These are phyloP conservation scores for Telopea speciosissima DNA, from an alignment of 177 flowering plant genomes.

Conservation along the genomic window DNA sequence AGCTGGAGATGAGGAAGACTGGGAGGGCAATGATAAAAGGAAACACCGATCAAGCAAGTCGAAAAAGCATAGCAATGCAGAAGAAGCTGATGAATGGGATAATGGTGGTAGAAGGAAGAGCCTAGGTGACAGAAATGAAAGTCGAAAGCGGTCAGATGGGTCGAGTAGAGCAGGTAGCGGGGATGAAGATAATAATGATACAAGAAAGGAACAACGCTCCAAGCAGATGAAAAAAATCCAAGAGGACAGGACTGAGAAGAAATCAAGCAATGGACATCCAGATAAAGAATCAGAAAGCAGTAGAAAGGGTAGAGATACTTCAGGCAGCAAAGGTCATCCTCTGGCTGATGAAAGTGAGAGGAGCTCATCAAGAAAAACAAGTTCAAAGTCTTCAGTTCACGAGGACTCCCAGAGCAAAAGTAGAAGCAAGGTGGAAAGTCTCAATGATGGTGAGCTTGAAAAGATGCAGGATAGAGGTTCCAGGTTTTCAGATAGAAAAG, in stretches of 20 bases:
- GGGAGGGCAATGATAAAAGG: constrained; percentile 70
- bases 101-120: constrained; percentile 53
- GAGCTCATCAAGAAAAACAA: constrained; percentile 32
- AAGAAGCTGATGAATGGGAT: constrained; percentile 58
- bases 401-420: constrained; percentile 44
- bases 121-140: constrained; percentile 53
- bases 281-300: constrained; percentile 62
- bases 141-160: constrained; percentile 51
- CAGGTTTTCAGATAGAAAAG: constrained; percentile 48
- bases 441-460: constrained; percentile 46
- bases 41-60: constrained; percentile 68
- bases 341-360: constrained; percentile 49
- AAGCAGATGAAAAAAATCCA: constrained; percentile 57
- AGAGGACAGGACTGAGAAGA: constrained; percentile 71
- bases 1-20: constrained; percentile 62
- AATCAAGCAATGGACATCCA: constrained; percentile 62
- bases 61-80: constrained; percentile 49
- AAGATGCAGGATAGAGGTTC: constrained; percentile 51
- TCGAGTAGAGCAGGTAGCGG: constrained; percentile 53
- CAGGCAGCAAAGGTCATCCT: constrained; percentile 43
- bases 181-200: constrained; percentile 69
- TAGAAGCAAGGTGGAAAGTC: constrained; percentile 48
- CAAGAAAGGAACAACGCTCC: constrained; percentile 22
- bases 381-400: constrained; percentile 39
- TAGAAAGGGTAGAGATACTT: constrained; percentile 47